Base-by-base conservation (phyloP, 2,329 filamentous ascomycete genomes). In the Rutstroemia sp. region DNA sequence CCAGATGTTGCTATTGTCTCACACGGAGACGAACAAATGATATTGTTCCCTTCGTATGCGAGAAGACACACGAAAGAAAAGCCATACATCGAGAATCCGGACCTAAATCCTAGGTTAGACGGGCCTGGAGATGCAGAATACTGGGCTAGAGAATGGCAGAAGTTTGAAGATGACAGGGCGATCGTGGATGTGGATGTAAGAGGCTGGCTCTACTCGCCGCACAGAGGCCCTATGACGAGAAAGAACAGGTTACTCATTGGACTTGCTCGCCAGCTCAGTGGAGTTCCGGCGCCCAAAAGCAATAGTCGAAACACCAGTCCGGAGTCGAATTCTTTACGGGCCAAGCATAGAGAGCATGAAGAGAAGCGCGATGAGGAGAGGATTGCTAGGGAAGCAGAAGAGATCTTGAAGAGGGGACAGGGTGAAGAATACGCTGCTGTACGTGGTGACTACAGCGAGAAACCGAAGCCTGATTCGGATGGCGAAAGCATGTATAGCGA, bases 41-140 rank as follows among this genome's bases (percentile, higher is more conserved):
- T 99, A 9, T 71, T 99, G 23, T 99, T 99, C 64, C 94, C 94
- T 0, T 96, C 90, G 53, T 99, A 99, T 90, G 90, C 8, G 85
- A 92, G 67, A 66, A 69, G 61, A 60, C 71, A 62, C 63, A 64
- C 39, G 58, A 63, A 71, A 18, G 59, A 61, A 34, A 57, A 65
- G 23, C 59, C 64, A 23, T 70, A 69, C 54, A 60, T 63, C n/a
- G 70, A 65, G 21, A 70, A 73, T 57, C 67, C 74, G 60, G 69
- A 73, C 56, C 61, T 71, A n/a, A 58, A 62, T 49, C 52, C 76
- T 10, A 71, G 74, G 46, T 21, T 57, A 23, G 62, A 73, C 61
- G 70, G 72, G 1, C 74, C 80, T 34, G 78, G 76, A 46, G 84
- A 90, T 61, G 80, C 83, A 46, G 85, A 90, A 41, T 92, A 87